Conservation (phyloP, 2,329 filamentous ascomycete genomes). For the Claviceps fusiformis region DNA sequence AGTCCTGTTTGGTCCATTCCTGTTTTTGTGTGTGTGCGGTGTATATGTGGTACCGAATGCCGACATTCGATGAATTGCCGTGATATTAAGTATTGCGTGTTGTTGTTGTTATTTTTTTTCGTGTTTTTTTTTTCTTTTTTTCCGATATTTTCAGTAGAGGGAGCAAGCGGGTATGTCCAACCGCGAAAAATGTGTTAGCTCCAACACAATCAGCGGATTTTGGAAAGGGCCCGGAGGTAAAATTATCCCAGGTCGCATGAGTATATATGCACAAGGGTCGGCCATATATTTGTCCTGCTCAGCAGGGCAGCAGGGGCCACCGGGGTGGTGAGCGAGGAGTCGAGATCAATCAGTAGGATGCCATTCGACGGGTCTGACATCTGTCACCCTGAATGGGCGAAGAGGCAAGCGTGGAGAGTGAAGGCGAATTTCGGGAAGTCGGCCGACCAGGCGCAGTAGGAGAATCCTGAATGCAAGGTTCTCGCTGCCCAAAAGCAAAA, state of each 20-base stretch:
- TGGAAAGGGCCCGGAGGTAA: neutral
- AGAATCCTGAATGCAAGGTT: slow-evolving; percentile 41
- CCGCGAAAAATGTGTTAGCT: neutral
- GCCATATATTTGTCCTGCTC: slow-evolving; percentile 11
- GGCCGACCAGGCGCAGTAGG: slow-evolving; percentile 39
- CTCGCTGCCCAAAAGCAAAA: slow-evolving; percentile 79
- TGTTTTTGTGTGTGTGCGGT: neutral
- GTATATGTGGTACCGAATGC: neutral
- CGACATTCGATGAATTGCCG: neutral
- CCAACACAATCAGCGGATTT: neutral
- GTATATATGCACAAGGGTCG: slow-evolving; percentile 8
- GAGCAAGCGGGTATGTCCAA: neutral
- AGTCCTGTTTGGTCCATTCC: neutral
- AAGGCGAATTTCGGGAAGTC: slow-evolving; percentile 22
- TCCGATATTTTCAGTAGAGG: neutral
- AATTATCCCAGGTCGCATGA: slow-evolving; percentile 10
- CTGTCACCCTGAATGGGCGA: slow-evolving; percentile 34
- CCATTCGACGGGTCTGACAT: slow-evolving; percentile 45
- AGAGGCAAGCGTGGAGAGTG: slow-evolving; percentile 30
- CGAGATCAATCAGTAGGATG: slow-evolving; percentile 39
- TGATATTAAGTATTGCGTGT: neutral
- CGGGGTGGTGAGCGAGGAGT: slow-evolving; percentile 8
- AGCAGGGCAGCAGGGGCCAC: slow-evolving; percentile 7
- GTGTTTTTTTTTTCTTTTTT: neutral
- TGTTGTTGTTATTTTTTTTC: neutral